Percentiles rank a stretch among this genome's conserved stretches.
These are phyloP conservation scores for Friedmanniomyces simplex DNA, from an alignment of 495 filamentous ascomycete species.

Conservation along the genomic window DNA sequence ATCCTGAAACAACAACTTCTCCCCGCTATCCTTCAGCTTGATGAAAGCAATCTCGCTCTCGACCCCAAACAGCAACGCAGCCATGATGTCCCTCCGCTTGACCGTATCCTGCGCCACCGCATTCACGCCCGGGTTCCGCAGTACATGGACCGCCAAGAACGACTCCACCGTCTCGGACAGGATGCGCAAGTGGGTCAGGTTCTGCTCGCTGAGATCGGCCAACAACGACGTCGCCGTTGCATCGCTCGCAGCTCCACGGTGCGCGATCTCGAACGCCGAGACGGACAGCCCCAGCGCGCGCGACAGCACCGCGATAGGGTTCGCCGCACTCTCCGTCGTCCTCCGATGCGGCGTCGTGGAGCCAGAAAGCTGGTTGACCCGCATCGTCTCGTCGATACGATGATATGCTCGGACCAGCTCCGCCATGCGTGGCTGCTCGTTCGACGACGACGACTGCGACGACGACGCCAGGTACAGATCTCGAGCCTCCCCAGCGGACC, in stretches of 20 bases:
- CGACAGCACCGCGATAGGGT: constrained; percentile 47
- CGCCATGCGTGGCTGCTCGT: constrained; percentile 30
- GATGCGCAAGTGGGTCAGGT: constrained; percentile 80
- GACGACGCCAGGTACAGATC: background rate
- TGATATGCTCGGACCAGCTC: constrained; percentile 76
- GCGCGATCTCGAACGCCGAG: constrained; percentile 79
- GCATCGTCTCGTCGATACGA: constrained; percentile 67
- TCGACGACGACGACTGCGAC: constrained; percentile 14
- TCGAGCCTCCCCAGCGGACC: background rate
- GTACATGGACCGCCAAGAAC: constrained; percentile 40
- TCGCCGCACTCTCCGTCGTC: constrained; percentile 53
- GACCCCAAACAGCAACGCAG: constrained; percentile 26
- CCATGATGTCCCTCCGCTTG: constrained; percentile 6
- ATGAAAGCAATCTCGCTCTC: constrained; percentile 21
- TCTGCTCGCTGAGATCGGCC: constrained; percentile 73
- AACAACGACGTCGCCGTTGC: constrained; percentile 48
- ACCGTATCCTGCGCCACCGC: constrained; percentile 1
- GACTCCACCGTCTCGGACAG: constrained; percentile 76
- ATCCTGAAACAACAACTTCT: constrained; percentile 52
- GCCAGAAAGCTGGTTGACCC: constrained; percentile 50
- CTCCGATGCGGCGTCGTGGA: constrained; percentile 30
- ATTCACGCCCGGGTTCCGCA: background rate
- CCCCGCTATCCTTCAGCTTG: constrained; percentile 41
- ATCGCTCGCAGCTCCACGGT: constrained; percentile 56
- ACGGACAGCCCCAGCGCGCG: constrained; percentile 70